A percentile compares a stretch with the other conserved stretches of the same genome.
phyloP scores from a whole-genome alignment of 2,329 filamentous ascomycete genomes.

The Neopestalotiopsis rosae region DNA sequence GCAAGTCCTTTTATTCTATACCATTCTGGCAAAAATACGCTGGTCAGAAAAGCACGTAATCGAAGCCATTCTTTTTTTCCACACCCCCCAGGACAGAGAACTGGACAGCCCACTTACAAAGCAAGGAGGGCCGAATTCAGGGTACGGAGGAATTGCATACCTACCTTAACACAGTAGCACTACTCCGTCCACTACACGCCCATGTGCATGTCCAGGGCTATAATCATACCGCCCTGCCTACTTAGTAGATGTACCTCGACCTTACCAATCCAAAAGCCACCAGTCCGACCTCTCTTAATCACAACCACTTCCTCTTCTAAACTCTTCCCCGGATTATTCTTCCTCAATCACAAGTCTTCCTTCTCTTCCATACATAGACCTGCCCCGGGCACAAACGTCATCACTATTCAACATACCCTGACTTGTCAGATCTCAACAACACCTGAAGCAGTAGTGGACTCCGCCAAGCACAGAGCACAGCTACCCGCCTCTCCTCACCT shows the following conservation, averaged over 20 bases:
- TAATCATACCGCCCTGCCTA: slow-evolving; percentile 14
- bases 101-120: not conserved
- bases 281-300: slow-evolving; percentile 10
- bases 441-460: not conserved
- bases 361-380: slow-evolving; percentile 7
- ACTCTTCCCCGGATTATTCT: slow-evolving; percentile 14
- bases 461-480: not conserved
- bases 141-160: not conserved
- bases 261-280: not conserved
- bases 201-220: slow-evolving; percentile 16
- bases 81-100: not conserved
- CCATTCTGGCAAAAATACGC: slow-evolving; percentile 13
- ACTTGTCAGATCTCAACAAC: not conserved
- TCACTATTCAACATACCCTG: slow-evolving; percentile 1
- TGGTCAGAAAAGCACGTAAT: slow-evolving; percentile 9
- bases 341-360: slow-evolving; percentile 1
- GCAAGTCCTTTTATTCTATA: slow-evolving; percentile 5
- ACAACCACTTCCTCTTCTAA: slow-evolving; percentile 9
- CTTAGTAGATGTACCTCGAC: not conserved
- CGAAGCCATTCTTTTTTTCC: not conserved
- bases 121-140: not conserved
- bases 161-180: not conserved
- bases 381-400: not conserved
- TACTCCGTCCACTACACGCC: not conserved
- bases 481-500: not conserved